Conservation (phyloP, 768 basidiomycete genomes). For the Ephemerocybe angulata region DNA sequence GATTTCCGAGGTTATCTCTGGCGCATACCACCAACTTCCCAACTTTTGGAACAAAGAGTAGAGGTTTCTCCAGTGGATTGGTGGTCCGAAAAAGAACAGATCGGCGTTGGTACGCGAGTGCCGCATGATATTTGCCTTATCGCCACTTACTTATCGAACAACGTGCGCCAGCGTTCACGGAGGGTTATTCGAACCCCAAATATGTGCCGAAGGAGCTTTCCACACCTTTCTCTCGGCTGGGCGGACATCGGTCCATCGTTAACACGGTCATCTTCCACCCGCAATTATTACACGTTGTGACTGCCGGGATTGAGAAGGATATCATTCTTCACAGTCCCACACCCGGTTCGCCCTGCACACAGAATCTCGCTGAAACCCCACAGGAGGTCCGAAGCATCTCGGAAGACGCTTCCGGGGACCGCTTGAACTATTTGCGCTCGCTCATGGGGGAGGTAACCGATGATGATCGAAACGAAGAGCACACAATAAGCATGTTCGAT, state of each 20-base stretch:
- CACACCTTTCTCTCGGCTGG: slow-evolving; percentile 57
- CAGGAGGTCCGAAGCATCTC: slow-evolving; percentile 45
- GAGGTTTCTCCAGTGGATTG: slow-evolving; percentile 47
- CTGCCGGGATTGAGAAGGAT: slow-evolving; percentile 70
- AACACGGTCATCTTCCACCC: slow-evolving; percentile 76
- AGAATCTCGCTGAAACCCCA: slow-evolving; percentile 44
- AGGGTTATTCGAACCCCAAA: slow-evolving; percentile 35
- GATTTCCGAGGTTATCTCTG: slow-evolving; percentile 80
- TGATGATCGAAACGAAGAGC: slow-evolving; percentile 38
- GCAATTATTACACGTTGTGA: slow-evolving; percentile 57
- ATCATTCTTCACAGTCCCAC: slow-evolving; percentile 69
- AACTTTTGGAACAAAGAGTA: slow-evolving; percentile 42
- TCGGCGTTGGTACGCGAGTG: background rate
- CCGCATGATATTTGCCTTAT: background rate
- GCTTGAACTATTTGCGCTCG: slow-evolving; percentile 35
- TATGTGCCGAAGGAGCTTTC: slow-evolving; percentile 61
- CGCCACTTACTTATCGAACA: background rate
- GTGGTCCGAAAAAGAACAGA: slow-evolving; percentile 32
- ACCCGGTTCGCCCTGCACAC: slow-evolving; percentile 46
- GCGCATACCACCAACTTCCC: slow-evolving; percentile 56
- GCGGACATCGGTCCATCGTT: slow-evolving; percentile 73
- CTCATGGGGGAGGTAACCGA: slow-evolving; percentile 20
- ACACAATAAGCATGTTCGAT: slow-evolving; percentile 67
- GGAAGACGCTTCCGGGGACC: slow-evolving; percentile 30
- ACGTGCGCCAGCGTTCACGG: slow-evolving; percentile 42